phyloP scores from a whole-genome alignment of 306 rosid genomes.

The Fragaria vesca region DNA sequence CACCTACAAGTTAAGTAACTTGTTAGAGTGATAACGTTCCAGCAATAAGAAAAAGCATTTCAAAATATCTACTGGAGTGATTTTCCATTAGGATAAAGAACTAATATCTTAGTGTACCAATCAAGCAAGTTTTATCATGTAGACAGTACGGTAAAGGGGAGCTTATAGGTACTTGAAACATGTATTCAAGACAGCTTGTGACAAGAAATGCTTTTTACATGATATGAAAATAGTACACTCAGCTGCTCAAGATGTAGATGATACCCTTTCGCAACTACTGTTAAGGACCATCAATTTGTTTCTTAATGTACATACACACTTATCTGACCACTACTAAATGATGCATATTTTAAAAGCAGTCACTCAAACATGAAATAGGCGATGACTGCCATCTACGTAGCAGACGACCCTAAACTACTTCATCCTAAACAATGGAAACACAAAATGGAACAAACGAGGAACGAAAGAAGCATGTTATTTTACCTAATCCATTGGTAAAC shows the following conservation, averaged over 20 bases:
- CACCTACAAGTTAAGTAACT: conserved; percentile 53
- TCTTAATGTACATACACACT: background rate
- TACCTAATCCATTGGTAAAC: conserved; percentile 59
- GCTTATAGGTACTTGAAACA: background rate
- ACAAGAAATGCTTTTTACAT: background rate
- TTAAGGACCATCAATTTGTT: background rate
- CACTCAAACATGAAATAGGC: background rate
- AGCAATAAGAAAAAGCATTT: background rate
- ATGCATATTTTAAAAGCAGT: background rate
- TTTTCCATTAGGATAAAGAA: background rate
- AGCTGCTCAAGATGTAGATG: background rate
- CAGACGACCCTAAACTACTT: background rate
- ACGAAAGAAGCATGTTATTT: background rate
- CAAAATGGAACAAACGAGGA: conserved; percentile 11
- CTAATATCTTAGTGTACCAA: background rate
- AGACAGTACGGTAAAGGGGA: background rate
- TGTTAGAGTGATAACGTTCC: conserved; percentile 11
- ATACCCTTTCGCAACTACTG: background rate
- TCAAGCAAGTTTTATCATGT: background rate
- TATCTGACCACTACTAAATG: background rate
- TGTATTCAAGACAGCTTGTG: background rate
- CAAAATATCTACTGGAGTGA: background rate
- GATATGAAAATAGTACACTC: background rate
- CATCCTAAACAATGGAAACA: background rate
- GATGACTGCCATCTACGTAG: background rate